Conservation (phyloP, 805 yeast species). For the Yarrowia sp. region DNA sequence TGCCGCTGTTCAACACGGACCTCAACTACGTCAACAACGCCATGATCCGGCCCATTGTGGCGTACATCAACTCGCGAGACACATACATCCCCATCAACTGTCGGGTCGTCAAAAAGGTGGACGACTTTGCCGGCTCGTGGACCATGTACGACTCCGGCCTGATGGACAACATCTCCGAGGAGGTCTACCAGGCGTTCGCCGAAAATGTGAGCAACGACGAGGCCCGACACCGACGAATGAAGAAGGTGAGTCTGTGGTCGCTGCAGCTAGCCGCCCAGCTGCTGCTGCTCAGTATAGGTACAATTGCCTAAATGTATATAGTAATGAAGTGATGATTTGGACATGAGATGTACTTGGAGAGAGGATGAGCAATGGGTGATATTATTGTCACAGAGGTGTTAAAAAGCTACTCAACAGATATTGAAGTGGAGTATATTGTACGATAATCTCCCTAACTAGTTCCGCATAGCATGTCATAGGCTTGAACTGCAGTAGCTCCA, state of each 20-base stretch:
- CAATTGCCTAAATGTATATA: conserved; percentile 56
- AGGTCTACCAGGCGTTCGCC: conserved; percentile 89
- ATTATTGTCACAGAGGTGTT: too few relatives aligned
- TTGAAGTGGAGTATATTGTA: too few relatives aligned
- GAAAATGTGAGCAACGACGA: conserved; percentile 89
- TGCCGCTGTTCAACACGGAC: conserved; percentile 87
- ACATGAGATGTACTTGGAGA: background rate
- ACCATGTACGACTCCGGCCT: conserved; percentile 87
- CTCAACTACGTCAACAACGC: conserved; percentile 92
- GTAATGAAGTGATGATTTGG: conserved; percentile 37
- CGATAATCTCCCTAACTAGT: too few relatives aligned
- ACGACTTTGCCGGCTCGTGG: conserved; percentile 96
- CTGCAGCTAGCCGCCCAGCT: conserved; percentile 83
- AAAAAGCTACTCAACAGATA: too few relatives aligned
- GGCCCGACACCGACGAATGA: conserved; percentile 70
- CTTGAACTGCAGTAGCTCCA: too few relatives aligned
- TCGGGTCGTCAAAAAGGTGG: conserved; percentile 74
- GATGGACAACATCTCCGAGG: conserved; percentile 89
- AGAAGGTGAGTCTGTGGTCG: conserved; percentile 92
- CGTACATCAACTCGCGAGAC: conserved; percentile 87
- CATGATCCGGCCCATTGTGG: conserved; percentile 90
- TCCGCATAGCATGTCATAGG: too few relatives aligned
- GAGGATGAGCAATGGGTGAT: too few relatives aligned
- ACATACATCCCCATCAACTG: conserved; percentile 89
- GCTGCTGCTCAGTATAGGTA: conserved; percentile 81